Percentiles rank a stretch among this genome's conserved stretches.
Conservation (phyloP, 305 asterid species). For the Fraxinus nigra region DNA sequence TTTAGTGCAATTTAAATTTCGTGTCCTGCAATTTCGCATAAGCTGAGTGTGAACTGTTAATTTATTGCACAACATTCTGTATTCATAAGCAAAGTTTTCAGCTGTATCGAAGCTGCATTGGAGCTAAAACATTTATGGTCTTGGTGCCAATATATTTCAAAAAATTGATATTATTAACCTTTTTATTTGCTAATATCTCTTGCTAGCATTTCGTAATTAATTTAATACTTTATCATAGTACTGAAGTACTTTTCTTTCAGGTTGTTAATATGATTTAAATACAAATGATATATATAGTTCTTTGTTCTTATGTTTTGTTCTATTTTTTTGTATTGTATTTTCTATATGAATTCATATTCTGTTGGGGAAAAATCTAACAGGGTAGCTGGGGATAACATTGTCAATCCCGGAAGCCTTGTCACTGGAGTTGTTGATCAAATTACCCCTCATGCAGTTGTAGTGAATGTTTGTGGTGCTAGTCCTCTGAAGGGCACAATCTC, state of each 20-base stretch:
- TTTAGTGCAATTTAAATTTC: background rate
- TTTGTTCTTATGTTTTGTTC: background rate
- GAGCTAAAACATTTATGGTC: background rate
- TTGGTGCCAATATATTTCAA: conserved; percentile 2
- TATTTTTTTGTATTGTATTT: background rate
- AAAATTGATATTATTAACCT: background rate
- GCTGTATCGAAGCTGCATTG: background rate
- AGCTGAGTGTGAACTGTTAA: background rate
- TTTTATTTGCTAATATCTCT: background rate
- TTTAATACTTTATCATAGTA: conserved; percentile 7
- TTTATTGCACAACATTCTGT: background rate
- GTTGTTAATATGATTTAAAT: background rate
- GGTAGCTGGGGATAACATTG: conserved; percentile 43
- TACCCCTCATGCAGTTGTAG: conserved; percentile 53
- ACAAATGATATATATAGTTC: background rate
- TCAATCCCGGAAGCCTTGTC: conserved; percentile 70
- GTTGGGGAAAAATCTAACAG: conserved; percentile 33
- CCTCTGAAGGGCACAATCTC: conserved; percentile 69
- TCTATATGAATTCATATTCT: conserved; percentile 17
- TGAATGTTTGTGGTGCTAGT: conserved; percentile 51
- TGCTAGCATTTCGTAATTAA: background rate
- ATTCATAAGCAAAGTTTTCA: background rate
- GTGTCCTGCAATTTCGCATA: background rate
- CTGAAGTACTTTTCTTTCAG: background rate
- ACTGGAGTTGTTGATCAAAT: conserved; percentile 80